These are phyloP conservation scores for Nicotiana tabacum DNA, from an alignment of 257 asterid genomes.

Conservation along the genomic window DNA sequence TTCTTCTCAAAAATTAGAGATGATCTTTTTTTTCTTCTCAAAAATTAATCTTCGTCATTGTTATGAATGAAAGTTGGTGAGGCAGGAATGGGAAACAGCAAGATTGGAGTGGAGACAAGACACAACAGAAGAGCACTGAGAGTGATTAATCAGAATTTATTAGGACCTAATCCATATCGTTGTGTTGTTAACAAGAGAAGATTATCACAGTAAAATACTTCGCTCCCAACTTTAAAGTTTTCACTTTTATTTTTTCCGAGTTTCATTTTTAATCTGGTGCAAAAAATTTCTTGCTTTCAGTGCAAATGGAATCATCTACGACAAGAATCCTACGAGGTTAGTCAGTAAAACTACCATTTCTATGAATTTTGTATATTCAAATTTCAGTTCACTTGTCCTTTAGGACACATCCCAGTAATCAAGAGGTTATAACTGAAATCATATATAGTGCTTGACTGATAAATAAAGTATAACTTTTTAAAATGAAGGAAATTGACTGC, in stretches of 20 bases:
- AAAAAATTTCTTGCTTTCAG: constrained; percentile 26
- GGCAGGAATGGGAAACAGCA: constrained; percentile 25
- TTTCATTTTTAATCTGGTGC: neutral
- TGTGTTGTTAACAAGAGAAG: constrained; percentile 45
- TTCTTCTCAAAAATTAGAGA: neutral
- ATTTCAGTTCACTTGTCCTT: no score
- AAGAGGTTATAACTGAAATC: neutral
- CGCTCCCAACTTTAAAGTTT: neutral
- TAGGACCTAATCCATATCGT: constrained; percentile 29
- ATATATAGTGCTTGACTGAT: neutral
- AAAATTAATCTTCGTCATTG: neutral
- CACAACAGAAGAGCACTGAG: constrained; percentile 51
- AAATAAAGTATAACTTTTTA: neutral
- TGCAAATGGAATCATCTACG: constrained; percentile 35
- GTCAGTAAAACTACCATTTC: neutral
- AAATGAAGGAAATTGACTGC: constrained; percentile 56
- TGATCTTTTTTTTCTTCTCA: neutral
- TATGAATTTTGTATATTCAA: neutral
- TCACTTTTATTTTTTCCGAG: neutral
- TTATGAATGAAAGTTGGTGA: constrained; percentile 33
- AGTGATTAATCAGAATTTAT: constrained; percentile 48
- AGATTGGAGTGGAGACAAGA: constrained; percentile 54
- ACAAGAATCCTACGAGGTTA: constrained; percentile 37
- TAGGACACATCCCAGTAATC: neutral
- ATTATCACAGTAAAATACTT: constrained; percentile 48